Evolutionary conservation across 495 filamentous ascomycete genomes (phyloP).

Genomic region (Aspergillus bertholletiae): DNA sequence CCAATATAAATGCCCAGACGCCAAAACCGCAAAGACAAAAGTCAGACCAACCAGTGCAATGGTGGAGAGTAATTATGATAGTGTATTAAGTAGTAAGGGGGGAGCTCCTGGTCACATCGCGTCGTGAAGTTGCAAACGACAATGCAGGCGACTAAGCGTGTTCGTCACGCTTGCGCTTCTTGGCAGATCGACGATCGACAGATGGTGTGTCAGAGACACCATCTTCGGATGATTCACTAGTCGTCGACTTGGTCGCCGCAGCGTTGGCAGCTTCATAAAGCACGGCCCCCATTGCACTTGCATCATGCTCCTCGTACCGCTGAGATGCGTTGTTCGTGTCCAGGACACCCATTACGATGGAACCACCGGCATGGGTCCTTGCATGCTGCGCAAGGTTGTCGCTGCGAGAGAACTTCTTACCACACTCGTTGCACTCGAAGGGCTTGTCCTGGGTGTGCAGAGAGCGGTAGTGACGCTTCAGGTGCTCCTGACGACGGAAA

Average conservation of each 20-base stretch:
- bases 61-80: constrained; percentile 10
- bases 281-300: constrained; percentile 60
- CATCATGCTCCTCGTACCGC: constrained; percentile 54
- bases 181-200: constrained; percentile 48
- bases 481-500: constrained; percentile 97
- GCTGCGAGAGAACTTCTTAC: constrained; percentile 97
- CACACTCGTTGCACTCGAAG: constrained; percentile 94
- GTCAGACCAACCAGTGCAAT: constrained; percentile 16
- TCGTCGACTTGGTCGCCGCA: constrained; percentile 53
- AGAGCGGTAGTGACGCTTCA: constrained; percentile 98
- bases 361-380: constrained; percentile 85
- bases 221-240: constrained; percentile 49
- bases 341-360: constrained; percentile 84
- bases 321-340: constrained; percentile 58
- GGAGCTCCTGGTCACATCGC: constrained; percentile 47
- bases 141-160: constrained; percentile 28
- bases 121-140: constrained; percentile 22
- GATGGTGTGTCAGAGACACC: constrained; percentile 39
- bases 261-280: constrained; percentile 75
- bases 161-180: constrained; percentile 75
- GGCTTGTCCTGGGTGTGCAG: constrained; percentile 99
- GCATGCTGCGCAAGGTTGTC: constrained; percentile 97
- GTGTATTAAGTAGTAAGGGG: constrained; percentile 14
- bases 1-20: constrained; percentile 39
- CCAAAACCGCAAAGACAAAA: constrained; percentile 36